Evolutionary conservation across 1,284 basidiomycete species (phyloP).

Genomic region (Ceratobasidium sp.): DNA sequence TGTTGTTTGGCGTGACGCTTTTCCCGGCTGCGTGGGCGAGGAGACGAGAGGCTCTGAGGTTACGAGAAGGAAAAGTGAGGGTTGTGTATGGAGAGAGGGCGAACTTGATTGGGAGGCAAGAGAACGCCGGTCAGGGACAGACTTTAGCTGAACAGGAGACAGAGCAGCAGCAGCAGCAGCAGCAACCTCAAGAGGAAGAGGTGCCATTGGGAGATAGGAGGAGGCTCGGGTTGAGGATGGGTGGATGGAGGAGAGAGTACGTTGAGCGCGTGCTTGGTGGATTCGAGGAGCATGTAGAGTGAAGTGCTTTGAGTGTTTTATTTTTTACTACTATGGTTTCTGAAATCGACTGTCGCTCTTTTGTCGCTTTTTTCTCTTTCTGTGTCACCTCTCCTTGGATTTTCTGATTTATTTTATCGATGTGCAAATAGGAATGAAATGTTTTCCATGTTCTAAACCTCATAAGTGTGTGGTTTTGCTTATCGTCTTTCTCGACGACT

Average conservation of each 20-base stretch:
- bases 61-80: slow-evolving; percentile 72
- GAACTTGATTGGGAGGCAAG: slow-evolving; percentile 52
- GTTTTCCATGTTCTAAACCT: neutral
- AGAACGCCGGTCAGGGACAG: slow-evolving; percentile 28
- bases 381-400: slow-evolving; percentile 3
- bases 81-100: slow-evolving; percentile 66
- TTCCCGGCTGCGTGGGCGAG: slow-evolving; percentile 81
- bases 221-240: neutral
- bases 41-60: slow-evolving; percentile 66
- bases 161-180: slow-evolving; percentile 40
- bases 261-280: slow-evolving; percentile 34
- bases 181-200: neutral
- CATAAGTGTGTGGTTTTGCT: neutral
- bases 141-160: slow-evolving; percentile 53
- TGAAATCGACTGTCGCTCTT: neutral
- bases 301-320: neutral
- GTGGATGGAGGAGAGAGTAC: slow-evolving; percentile 21
- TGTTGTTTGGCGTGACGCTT: slow-evolving; percentile 68
- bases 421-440: slow-evolving; percentile 9
- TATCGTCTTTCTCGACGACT: too few species aligned
- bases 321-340: neutral
- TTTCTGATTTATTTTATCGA: slow-evolving; percentile 9
- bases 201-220: slow-evolving; percentile 20
- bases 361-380: neutral
- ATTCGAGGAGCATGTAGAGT: slow-evolving; percentile 40